These are phyloP conservation scores for Russula lepida DNA, from an alignment of 768 basidiomycete genomes.

Conservation along the genomic window DNA sequence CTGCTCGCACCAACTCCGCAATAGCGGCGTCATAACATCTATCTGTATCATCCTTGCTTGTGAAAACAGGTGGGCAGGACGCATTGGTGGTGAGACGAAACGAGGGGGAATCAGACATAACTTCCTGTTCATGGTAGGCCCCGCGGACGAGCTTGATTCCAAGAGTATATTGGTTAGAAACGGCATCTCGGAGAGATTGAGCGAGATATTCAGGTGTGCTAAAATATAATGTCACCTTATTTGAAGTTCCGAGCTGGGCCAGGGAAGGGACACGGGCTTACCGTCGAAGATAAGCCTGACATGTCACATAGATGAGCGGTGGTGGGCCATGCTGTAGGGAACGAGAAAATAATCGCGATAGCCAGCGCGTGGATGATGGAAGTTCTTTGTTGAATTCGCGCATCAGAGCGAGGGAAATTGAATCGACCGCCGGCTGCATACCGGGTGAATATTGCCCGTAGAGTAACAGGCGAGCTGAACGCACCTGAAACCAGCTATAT, in stretches of 20 bases:
- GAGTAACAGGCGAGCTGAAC: neutral
- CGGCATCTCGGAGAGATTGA: slow-evolving; percentile 57
- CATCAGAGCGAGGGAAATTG: slow-evolving; percentile 65
- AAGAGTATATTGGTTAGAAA: slow-evolving; percentile 56
- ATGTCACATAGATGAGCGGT: slow-evolving; percentile 77
- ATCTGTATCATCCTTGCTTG: slow-evolving; percentile 63
- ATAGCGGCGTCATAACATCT: slow-evolving; percentile 59
- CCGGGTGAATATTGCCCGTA: neutral
- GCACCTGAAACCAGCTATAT: slow-evolving; percentile 47
- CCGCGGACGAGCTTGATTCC: slow-evolving; percentile 92
- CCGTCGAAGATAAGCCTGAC: slow-evolving; percentile 83
- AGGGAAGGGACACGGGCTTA: slow-evolving; percentile 23
- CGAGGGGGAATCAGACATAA: slow-evolving; percentile 27
- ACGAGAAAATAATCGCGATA: neutral
- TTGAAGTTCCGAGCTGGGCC: neutral
- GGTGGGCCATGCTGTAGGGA: neutral
- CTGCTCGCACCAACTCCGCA: slow-evolving; percentile 42
- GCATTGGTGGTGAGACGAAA: slow-evolving; percentile 49
- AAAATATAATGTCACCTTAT: neutral
- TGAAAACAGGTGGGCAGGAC: slow-evolving; percentile 56
- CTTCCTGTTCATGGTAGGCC: slow-evolving; percentile 80
- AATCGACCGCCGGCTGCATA: slow-evolving; percentile 73
- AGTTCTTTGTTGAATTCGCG: slow-evolving; percentile 57
- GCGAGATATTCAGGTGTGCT: slow-evolving; percentile 66
- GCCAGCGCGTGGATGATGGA: slow-evolving; percentile 16